Conservation (phyloP, 2,329 filamentous ascomycete species). For the Exophiala sp. region DNA sequence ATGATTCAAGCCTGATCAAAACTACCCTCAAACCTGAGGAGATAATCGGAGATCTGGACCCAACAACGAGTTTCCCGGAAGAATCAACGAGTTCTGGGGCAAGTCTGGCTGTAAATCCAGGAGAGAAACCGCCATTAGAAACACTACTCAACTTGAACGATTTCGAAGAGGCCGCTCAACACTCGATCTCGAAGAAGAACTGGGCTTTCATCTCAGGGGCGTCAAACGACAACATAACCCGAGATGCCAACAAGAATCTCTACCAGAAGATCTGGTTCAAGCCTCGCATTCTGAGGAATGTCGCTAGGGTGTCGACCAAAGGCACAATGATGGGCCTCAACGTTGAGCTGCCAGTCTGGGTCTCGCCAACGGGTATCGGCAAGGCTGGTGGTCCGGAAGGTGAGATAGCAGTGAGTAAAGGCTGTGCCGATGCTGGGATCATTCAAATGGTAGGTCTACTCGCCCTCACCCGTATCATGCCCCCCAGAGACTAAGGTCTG, state of each 20-base stretch:
- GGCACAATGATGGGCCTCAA: constrained; percentile 30
- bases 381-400: constrained; percentile 44
- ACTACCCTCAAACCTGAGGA: constrained; percentile 34
- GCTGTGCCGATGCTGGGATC: constrained; percentile 16
- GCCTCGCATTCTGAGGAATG: constrained; percentile 43
- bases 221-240: constrained; percentile 23
- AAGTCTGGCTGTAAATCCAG: constrained; percentile 16
- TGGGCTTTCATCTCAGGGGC: constrained; percentile 31
- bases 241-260: constrained; percentile 25
- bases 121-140: constrained; percentile 26
- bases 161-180: constrained; percentile 22
- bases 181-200: constrained; percentile 27
- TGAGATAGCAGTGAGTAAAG: constrained; percentile 40
- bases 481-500: not conserved
- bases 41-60: constrained; percentile 11
- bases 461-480: not conserved
- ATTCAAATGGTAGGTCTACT: constrained; percentile 47
- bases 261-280: constrained; percentile 46
- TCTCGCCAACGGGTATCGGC: constrained; percentile 33
- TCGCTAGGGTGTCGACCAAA: constrained; percentile 36
- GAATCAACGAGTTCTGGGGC: constrained; percentile 2
- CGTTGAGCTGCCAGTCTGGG: constrained; percentile 23
- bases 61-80: constrained; percentile 4
- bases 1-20: constrained; percentile 37
- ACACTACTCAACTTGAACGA: constrained; percentile 23